phyloP scores from a whole-genome alignment of 495 filamentous ascomycete species.

The Aspergillus incahuasiensis region DNA sequence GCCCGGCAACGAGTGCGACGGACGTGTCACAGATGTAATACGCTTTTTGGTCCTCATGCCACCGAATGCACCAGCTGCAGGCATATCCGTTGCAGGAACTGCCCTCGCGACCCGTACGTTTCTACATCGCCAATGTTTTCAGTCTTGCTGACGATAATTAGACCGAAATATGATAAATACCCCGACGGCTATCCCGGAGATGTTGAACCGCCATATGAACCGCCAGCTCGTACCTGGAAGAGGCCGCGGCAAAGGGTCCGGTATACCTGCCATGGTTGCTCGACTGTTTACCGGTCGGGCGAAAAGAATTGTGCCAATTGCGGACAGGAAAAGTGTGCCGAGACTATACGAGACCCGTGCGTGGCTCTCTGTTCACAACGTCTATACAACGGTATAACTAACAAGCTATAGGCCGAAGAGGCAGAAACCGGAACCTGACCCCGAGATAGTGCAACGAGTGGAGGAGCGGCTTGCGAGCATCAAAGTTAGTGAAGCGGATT shows the following conservation, averaged over 20 bases:
- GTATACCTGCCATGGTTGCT: conserved; percentile 64
- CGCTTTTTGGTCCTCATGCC: conserved; percentile 51
- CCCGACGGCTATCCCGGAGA: conserved; percentile 77
- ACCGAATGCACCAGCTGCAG: conserved; percentile 67
- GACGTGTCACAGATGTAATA: conserved; percentile 71
- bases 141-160: conserved; percentile 22
- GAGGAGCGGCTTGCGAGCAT: conserved; percentile 52
- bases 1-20: conserved; percentile 67
- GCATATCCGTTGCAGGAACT: conserved; percentile 75
- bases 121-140: not conserved
- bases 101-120: conserved; percentile 77
- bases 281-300: conserved; percentile 45
- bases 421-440: conserved; percentile 59
- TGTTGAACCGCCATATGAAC: conserved; percentile 32
- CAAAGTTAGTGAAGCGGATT: conserved; percentile 21
- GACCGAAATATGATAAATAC: conserved; percentile 66
- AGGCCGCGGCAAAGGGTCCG: conserved; percentile 46
- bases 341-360: conserved; percentile 49
- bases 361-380: conserved; percentile 16
- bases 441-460: conserved; percentile 57
- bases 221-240: conserved; percentile 37
- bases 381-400: not conserved
- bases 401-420: conserved; percentile 49
- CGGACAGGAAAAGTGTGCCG: conserved; percentile 48
- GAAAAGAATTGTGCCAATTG: conserved; percentile 56